A percentile compares a stretch with the other conserved stretches of the same genome.
These are phyloP conservation scores for Pseudoturritis turrita DNA, from an alignment of 345 rosid genomes.

Conservation along the genomic window DNA sequence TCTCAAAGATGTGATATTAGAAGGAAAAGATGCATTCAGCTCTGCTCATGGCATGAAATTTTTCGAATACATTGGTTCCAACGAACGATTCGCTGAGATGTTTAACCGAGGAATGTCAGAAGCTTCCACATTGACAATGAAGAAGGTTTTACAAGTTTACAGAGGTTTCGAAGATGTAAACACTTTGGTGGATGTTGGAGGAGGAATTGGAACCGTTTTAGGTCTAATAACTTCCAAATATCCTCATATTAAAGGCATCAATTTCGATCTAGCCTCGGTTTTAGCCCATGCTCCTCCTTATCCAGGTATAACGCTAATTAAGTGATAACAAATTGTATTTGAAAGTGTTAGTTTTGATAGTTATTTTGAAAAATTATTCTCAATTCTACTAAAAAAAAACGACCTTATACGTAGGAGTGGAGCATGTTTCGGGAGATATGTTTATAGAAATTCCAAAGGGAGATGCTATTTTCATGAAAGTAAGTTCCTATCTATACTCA, in stretches of 20 bases:
- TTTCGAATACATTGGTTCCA: constrained; percentile 38
- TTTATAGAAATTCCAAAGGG: too few relatives aligned
- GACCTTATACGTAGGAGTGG: too few relatives aligned
- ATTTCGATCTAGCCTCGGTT: constrained; percentile 38
- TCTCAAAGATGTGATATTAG: constrained; percentile 44
- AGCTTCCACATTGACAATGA: constrained; percentile 37
- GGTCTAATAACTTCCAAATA: constrained; percentile 39
- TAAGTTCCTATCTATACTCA: too few relatives aligned
- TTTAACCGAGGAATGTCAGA: constrained; percentile 49
- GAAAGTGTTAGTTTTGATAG: neutral
- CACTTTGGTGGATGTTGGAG: constrained; percentile 58
- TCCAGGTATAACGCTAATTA: neutral
- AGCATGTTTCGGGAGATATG: too few relatives aligned
- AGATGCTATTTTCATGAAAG: too few relatives aligned
- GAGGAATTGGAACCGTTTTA: constrained; percentile 48
- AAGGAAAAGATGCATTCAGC: constrained; percentile 53
- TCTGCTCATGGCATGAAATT: constrained; percentile 46
- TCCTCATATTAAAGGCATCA: constrained; percentile 42
- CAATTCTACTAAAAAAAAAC: too few relatives aligned
- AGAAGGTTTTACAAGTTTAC: constrained; percentile 42
- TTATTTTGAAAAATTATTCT: neutral
- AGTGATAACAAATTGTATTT: neutral
- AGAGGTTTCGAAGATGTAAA: constrained; percentile 45
- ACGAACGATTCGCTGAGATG: constrained; percentile 35
- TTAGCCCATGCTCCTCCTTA: constrained; percentile 31